Conservation (phyloP, 441 rosid genomes). For the Pelargonium australe region DNA sequence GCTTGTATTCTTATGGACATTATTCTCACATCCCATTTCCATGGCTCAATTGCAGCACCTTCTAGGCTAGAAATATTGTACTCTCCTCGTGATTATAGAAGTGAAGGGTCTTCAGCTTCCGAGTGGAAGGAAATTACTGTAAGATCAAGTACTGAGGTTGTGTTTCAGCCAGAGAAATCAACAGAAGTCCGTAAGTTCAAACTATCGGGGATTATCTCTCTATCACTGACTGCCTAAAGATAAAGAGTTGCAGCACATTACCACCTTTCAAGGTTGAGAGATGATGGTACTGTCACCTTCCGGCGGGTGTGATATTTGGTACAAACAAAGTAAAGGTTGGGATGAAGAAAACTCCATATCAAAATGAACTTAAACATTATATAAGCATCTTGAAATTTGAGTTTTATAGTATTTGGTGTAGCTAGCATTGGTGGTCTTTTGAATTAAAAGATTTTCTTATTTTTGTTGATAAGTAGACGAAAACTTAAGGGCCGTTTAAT, state of each 20-base stretch:
- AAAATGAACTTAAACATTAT: background rate
- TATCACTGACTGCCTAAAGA: constrained; percentile 66
- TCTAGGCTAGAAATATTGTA: constrained; percentile 74
- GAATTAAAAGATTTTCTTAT: too few species aligned
- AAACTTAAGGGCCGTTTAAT: too few species aligned
- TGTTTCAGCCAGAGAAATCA: constrained; percentile 59
- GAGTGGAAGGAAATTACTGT: constrained; percentile 71
- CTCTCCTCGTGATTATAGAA: constrained; percentile 71
- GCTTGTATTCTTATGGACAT: background rate
- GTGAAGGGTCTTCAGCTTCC: constrained; percentile 58
- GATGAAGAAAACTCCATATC: background rate
- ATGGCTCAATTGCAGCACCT: constrained; percentile 45
- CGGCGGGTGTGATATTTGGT: background rate
- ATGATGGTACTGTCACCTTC: background rate
- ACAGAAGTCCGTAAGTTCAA: constrained; percentile 62
- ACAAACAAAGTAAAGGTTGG: background rate
- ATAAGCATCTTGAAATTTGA: too few species aligned
- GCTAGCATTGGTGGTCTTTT: too few species aligned
- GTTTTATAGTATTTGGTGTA: too few species aligned
- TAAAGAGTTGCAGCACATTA: background rate
- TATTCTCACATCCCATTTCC: background rate
- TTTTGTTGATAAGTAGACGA: too few species aligned
- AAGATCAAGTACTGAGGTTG: constrained; percentile 68
- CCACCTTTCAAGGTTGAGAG: background rate
- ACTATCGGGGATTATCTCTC: constrained; percentile 59